These are phyloP conservation scores for Corchorus olitorius DNA, from an alignment of 345 rosid genomes.

Conservation along the genomic window DNA sequence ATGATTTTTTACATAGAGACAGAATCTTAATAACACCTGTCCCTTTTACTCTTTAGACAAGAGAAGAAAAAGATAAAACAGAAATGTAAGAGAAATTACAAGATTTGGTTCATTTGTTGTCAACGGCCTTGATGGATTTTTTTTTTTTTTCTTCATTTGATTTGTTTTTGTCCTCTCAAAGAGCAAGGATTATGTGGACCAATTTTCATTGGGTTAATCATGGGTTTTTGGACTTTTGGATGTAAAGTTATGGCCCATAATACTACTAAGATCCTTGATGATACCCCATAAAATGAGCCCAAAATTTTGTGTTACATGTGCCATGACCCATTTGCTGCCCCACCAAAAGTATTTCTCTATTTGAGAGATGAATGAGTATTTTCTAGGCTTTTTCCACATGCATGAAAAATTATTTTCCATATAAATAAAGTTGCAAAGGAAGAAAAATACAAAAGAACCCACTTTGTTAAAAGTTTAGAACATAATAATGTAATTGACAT, in stretches of 20 bases:
- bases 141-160: no score
- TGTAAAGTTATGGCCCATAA: not conserved
- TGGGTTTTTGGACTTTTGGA: not conserved
- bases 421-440: not conserved
- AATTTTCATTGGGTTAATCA: not conserved
- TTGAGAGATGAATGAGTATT: not conserved
- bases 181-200: not conserved
- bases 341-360: not conserved
- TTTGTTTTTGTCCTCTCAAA: not conserved
- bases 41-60: not conserved
- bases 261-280: not conserved
- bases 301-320: not conserved
- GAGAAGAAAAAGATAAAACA: not conserved
- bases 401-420: not conserved
- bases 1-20: not conserved
- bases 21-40: not conserved
- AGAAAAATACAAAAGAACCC: not conserved
- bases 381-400: not conserved
- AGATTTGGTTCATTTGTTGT: not conserved
- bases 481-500: not conserved
- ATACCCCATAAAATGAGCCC: not conserved
- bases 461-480: not conserved
- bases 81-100: no score
- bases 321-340: not conserved
- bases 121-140: not conserved